These are phyloP conservation scores for Fusarium musae DNA, from an alignment of 2,329 filamentous ascomycete species.

Conservation along the genomic window DNA sequence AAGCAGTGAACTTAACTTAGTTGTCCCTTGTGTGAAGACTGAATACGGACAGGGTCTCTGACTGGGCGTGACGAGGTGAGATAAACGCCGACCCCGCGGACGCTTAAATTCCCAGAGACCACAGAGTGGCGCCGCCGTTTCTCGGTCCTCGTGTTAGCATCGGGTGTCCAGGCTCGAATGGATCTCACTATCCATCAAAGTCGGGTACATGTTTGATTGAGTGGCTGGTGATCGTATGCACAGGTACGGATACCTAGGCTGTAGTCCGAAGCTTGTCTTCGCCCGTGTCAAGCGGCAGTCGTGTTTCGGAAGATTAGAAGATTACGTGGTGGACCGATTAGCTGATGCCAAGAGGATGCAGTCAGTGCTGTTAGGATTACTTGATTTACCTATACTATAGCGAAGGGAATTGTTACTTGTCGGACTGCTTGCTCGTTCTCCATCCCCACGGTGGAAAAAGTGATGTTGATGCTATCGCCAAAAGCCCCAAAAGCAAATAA, in stretches of 20 bases:
- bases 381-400: constrained; percentile 7
- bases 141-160: background rate
- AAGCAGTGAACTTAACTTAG: constrained; percentile 4
- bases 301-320: constrained; percentile 42
- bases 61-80: constrained; percentile 30
- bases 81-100: constrained; percentile 25
- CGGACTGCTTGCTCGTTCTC: background rate
- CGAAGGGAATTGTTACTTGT: background rate
- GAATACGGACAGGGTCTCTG: constrained; percentile 13
- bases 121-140: background rate
- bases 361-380: constrained; percentile 6
- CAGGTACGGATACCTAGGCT: background rate
- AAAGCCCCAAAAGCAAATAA: background rate
- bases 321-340: constrained; percentile 39
- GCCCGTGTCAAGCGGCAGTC: constrained; percentile 26
- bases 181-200: constrained; percentile 6
- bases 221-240: constrained; percentile 4
- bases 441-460: background rate
- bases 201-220: background rate
- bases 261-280: constrained; percentile 20
- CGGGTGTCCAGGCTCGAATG: background rate
- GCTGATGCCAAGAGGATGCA: constrained; percentile 29
- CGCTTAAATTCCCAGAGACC: background rate
- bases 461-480: background rate
- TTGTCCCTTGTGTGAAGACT: background rate